These are phyloP conservation scores for Macrolepiota albuminosa DNA, from an alignment of 768 basidiomycete species.

Conservation along the genomic window DNA sequence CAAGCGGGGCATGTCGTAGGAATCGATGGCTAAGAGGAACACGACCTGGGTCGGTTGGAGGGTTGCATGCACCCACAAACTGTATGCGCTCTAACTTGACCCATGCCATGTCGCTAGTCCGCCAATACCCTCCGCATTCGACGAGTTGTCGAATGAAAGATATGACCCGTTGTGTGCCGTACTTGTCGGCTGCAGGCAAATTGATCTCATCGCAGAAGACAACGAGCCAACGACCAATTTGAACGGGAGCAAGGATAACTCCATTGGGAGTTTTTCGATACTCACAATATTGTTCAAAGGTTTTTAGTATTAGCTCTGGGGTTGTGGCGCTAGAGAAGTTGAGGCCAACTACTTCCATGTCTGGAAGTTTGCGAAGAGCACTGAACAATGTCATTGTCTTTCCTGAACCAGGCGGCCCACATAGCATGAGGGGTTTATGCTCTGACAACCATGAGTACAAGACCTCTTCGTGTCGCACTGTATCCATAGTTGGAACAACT, in stretches of 20 bases:
- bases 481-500: slow-evolving; percentile 98
- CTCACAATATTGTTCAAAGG: slow-evolving; percentile 99
- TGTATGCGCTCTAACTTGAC: slow-evolving; percentile 98
- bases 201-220: slow-evolving; percentile 99
- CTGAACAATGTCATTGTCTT: slow-evolving; percentile 99
- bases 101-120: slow-evolving; percentile 93
- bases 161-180: slow-evolving; percentile 97
- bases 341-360: slow-evolving; percentile 98
- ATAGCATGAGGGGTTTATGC: slow-evolving; percentile 97
- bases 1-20: slow-evolving; percentile 92
- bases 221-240: slow-evolving; percentile 97
- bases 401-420: slow-evolving; percentile 98
- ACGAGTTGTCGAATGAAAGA: slow-evolving; percentile 97
- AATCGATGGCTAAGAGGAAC: slow-evolving; percentile 98
- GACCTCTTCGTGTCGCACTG: slow-evolving; percentile 97
- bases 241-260: slow-evolving; percentile 88
- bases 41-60: slow-evolving; percentile 97
- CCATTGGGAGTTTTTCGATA: slow-evolving; percentile 98
- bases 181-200: slow-evolving; percentile 93
- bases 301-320: slow-evolving; percentile 96
- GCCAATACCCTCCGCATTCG: slow-evolving; percentile 92
- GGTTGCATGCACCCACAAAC: slow-evolving; percentile 99
- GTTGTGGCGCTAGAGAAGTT: slow-evolving; percentile 99
- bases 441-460: slow-evolving; percentile 98
- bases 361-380: slow-evolving; percentile 92